These are phyloP conservation scores for Arabis alpina DNA, from an alignment of 345 rosid species.

Conservation along the genomic window DNA sequence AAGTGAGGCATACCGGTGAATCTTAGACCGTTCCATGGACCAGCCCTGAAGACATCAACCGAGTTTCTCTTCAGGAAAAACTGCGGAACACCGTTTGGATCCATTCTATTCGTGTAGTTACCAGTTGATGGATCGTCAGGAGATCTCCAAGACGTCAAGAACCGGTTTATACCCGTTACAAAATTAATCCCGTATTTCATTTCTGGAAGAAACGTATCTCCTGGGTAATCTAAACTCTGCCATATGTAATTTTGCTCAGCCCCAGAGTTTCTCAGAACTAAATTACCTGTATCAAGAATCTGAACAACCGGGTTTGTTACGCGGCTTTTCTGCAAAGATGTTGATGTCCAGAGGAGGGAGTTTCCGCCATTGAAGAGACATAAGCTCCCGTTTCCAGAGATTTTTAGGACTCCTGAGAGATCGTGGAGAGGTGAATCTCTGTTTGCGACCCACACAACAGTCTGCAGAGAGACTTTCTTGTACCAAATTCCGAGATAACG, in stretches of 20 bases:
- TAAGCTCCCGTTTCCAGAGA: slow-evolving; percentile 45
- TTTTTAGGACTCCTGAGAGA: slow-evolving; percentile 56
- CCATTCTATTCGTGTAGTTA: slow-evolving; percentile 56
- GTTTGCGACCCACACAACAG: slow-evolving; percentile 65
- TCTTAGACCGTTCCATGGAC: slow-evolving; percentile 78
- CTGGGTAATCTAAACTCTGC: slow-evolving; percentile 90
- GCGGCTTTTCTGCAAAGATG: slow-evolving; percentile 28
- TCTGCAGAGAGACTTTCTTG: slow-evolving; percentile 42
- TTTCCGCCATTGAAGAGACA: slow-evolving; percentile 45
- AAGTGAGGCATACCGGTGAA: slow-evolving; percentile 45
- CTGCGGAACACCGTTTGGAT: slow-evolving; percentile 74
- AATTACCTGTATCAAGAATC: slow-evolving; percentile 73
- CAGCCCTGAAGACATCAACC: slow-evolving; percentile 50
- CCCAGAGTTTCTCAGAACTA: slow-evolving; percentile 62
- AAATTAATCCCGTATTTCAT: slow-evolving; percentile 84
- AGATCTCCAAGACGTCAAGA: slow-evolving; percentile 67
- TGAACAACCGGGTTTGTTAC: slow-evolving; percentile 50
- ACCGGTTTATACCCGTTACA: slow-evolving; percentile 50
- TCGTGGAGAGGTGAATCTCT: slow-evolving; percentile 69
- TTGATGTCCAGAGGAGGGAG: slow-evolving; percentile 57
- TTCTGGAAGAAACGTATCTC: slow-evolving; percentile 72
- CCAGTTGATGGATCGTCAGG: slow-evolving; percentile 75
- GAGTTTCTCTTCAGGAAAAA: slow-evolving; percentile 50
- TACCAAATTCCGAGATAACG: slow-evolving; percentile 46
- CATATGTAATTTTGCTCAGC: slow-evolving; percentile 50